A percentile compares a stretch with the other conserved stretches of the same genome.
These are phyloP conservation scores for Stagonosporopsis vannaccii DNA, from an alignment of 2,329 filamentous ascomycete genomes.

Conservation along the genomic window DNA sequence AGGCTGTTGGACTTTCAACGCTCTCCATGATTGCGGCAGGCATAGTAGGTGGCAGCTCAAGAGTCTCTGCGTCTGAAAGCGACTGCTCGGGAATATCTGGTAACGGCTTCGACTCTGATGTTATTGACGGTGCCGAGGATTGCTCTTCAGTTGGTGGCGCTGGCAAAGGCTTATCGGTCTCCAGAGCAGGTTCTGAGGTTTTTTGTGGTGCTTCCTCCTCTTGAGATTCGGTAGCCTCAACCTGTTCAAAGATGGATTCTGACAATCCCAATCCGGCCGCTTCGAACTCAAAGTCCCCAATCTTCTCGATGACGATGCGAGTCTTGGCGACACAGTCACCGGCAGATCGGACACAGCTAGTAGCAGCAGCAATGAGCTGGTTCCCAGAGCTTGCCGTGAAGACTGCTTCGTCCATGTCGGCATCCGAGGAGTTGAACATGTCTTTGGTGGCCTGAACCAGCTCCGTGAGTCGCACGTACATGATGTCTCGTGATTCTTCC, in stretches of 20 bases:
- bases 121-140: constrained; percentile 51
- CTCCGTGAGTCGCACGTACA: constrained; percentile 81
- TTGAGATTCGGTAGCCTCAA: constrained; percentile 11
- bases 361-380: constrained; percentile 78
- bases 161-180: constrained; percentile 49
- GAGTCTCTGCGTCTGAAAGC: constrained; percentile 42
- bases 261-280: constrained; percentile 53
- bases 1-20: constrained; percentile 38
- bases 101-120: constrained; percentile 71
- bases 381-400: constrained; percentile 82
- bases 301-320: constrained; percentile 82
- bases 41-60: constrained; percentile 32
- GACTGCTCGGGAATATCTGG: constrained; percentile 65
- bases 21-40: constrained; percentile 32
- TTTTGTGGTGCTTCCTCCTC: constrained; percentile 22
- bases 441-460: constrained; percentile 83
- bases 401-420: constrained; percentile 75
- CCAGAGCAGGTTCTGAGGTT: constrained; percentile 25
- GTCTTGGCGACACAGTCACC: constrained; percentile 91
- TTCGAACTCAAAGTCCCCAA: constrained; percentile 86
- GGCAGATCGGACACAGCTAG: constrained; percentile 85
- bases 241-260: constrained; percentile 44
- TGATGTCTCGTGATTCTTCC: constrained; percentile 72
- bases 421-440: constrained; percentile 73
- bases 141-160: constrained; percentile 48